These are phyloP conservation scores for Paramicrosporidium saccamoebae DNA, from an alignment of 371 early-diverging fungal species.

Conservation along the genomic window DNA sequence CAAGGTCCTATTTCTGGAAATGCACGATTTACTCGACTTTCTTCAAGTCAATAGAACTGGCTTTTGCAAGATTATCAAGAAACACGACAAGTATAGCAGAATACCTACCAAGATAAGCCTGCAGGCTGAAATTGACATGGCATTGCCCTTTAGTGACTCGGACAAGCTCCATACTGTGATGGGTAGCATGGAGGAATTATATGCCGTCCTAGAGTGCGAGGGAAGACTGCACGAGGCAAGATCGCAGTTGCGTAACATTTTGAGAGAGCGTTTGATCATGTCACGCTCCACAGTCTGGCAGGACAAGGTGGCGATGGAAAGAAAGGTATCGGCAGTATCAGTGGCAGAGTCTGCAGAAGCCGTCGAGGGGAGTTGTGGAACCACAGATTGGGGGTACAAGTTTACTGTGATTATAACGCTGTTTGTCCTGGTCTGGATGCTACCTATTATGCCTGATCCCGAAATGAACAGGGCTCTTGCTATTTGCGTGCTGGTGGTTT, in stretches of 20 bases:
- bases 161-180: too few species aligned
- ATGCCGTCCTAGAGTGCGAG: slow-evolving; percentile 14
- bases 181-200: slow-evolving; percentile 12
- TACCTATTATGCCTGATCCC: too few species aligned
- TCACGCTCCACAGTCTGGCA: slow-evolving; percentile 89
- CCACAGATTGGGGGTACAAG: too few species aligned
- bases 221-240: slow-evolving; percentile 18
- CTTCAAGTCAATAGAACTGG: slow-evolving; percentile 72
- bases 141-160: background rate
- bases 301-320: slow-evolving; percentile 71
- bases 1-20: slow-evolving; percentile 34
- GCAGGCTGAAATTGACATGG: slow-evolving; percentile 19
- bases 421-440: too few species aligned
- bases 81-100: slow-evolving; percentile 71
- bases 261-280: slow-evolving; percentile 70
- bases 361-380: too few species aligned
- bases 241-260: slow-evolving; percentile 29
- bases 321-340: slow-evolving; percentile 32
- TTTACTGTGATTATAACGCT: background rate
- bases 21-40: slow-evolving; percentile 58
- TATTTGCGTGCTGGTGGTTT: slow-evolving; percentile 43
- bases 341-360: too few species aligned
- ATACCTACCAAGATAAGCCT: slow-evolving; percentile 12
- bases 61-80: slow-evolving; percentile 77
- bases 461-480: too few species aligned